Percentiles rank a stretch among this genome's conserved stretches.
Conservation (phyloP, 371 early-diverging fungal species). For the Mortierella polycephala region DNA sequence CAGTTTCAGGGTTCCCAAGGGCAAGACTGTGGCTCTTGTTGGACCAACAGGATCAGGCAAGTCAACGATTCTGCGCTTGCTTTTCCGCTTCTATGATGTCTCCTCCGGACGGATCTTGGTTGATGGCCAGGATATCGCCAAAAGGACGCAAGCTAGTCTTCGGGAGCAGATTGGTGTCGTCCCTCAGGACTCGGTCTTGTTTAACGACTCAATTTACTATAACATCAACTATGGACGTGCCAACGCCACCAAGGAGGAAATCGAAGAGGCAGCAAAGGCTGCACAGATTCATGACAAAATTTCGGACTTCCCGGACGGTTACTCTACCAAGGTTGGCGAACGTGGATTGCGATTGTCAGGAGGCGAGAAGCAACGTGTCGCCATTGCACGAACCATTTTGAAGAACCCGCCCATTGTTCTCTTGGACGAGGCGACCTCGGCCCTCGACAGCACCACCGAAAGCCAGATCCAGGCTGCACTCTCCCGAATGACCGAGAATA, state of each 20-base stretch:
- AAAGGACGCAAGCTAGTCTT: conserved; percentile 73
- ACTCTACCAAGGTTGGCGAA: conserved; percentile 82
- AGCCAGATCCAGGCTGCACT: conserved; percentile 80
- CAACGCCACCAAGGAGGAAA: conserved; percentile 50
- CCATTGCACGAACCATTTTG: conserved; percentile 84
- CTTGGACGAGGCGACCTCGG: conserved; percentile 75
- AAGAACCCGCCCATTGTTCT: conserved; percentile 82
- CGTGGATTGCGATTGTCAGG: conserved; percentile 90
- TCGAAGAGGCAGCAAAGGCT: conserved; percentile 61
- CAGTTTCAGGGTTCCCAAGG: conserved; percentile 67
- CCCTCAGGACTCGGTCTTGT: conserved; percentile 74
- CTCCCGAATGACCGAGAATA: conserved; percentile 73
- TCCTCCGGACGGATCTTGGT: conserved; percentile 82
- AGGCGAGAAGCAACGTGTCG: conserved; percentile 96
- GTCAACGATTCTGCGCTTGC: conserved; percentile 86
- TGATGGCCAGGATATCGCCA: conserved; percentile 88
- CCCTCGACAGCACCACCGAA: conserved; percentile 75
- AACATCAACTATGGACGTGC: conserved; percentile 71
- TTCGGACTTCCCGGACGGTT: conserved; percentile 63
- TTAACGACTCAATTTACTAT: conserved; percentile 68
- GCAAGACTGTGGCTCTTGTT: conserved; percentile 68
- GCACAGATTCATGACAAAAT: conserved; percentile 70
- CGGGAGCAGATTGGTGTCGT: conserved; percentile 87
- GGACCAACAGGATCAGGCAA: conserved; percentile 96
- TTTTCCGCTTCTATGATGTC: conserved; percentile 93